Evolutionary conservation across 1,139 yeast genomes (phyloP).

Genomic region (Geotrichum siamense): DNA sequence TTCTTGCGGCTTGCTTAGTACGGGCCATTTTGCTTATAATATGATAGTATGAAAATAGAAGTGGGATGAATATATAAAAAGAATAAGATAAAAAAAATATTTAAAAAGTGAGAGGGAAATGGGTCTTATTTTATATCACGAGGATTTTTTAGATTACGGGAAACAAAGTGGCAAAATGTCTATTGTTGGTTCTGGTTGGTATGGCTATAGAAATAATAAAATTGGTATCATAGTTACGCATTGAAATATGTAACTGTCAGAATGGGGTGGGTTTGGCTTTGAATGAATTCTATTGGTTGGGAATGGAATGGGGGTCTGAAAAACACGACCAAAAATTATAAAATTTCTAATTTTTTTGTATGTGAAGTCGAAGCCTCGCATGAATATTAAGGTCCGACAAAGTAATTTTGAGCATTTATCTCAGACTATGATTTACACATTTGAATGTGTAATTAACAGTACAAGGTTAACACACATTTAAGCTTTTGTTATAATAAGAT

Average conservation of each 20-base stretch:
- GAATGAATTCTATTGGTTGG: constrained; percentile 11
- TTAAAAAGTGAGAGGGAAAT: constrained; percentile 15
- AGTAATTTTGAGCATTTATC: background rate
- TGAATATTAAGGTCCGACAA: constrained; percentile 1
- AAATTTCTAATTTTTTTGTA: constrained; percentile 4
- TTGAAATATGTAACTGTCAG: constrained; percentile 5
- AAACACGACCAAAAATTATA: constrained; percentile 5
- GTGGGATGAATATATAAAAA: constrained; percentile 18
- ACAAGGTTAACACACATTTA: background rate
- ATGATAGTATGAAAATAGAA: constrained; percentile 6
- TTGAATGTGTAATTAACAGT: background rate
- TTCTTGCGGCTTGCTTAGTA: constrained; percentile 98
- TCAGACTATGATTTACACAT: constrained; percentile 9
- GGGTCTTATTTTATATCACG: constrained; percentile 5
- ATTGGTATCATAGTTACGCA: constrained; percentile 6
- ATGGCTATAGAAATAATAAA: background rate
- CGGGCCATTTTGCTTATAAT: constrained; percentile 65
- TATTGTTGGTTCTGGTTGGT: no score
- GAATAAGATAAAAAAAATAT: constrained; percentile 17
- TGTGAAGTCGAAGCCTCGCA: constrained; percentile 7
- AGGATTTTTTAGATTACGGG: background rate
- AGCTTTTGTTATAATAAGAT: background rate
- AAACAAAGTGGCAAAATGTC: constrained; percentile 7
- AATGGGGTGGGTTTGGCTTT: constrained; percentile 5
- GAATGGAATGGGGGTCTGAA: constrained; percentile 7